Evolutionary conservation across 176 grass and related monocot species (phyloP).

Genomic region (Guadua angustifolia): DNA sequence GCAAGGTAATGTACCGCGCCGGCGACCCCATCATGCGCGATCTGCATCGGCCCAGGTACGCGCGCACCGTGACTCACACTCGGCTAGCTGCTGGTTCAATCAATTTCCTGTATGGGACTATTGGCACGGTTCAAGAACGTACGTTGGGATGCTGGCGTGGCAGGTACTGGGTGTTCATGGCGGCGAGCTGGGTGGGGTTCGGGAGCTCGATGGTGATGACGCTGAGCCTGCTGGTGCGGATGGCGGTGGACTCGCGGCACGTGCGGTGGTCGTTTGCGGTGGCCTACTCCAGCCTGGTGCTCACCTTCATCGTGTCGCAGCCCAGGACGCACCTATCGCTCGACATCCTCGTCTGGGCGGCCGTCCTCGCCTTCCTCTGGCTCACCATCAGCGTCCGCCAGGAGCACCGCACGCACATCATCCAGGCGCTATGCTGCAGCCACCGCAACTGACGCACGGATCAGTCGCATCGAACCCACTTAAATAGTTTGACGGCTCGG

Average conservation of each 20-base stretch:
- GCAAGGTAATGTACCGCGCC: slow-evolving; percentile 18
- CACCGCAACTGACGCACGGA: neutral
- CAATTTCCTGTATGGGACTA: no score
- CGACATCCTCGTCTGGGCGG: slow-evolving; percentile 47
- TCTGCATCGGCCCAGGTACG: slow-evolving; percentile 38
- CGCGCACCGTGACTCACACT: neutral
- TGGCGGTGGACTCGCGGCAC: slow-evolving; percentile 41
- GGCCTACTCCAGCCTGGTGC: slow-evolving; percentile 62
- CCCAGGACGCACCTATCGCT: slow-evolving; percentile 45
- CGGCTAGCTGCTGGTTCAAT: no score
- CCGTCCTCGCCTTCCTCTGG: slow-evolving; percentile 50
- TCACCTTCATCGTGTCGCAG: slow-evolving; percentile 61
- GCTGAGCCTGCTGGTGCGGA: slow-evolving; percentile 55
- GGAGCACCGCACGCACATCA: slow-evolving; percentile 23
- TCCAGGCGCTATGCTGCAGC: slow-evolving; percentile 39
- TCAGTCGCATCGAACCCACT: neutral
- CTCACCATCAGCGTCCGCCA: slow-evolving; percentile 34
- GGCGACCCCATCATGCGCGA: slow-evolving; percentile 71
- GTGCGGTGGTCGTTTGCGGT: slow-evolving; percentile 56
- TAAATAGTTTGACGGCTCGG: no score
- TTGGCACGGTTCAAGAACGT: no score
- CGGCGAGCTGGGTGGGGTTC: slow-evolving; percentile 55
- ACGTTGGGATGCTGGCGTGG: neutral
- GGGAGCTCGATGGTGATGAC: slow-evolving; percentile 61
- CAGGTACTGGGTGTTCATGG: slow-evolving; percentile 57